phyloP scores from a whole-genome alignment of 345 rosid genomes.

The Aegle marmelos region DNA sequence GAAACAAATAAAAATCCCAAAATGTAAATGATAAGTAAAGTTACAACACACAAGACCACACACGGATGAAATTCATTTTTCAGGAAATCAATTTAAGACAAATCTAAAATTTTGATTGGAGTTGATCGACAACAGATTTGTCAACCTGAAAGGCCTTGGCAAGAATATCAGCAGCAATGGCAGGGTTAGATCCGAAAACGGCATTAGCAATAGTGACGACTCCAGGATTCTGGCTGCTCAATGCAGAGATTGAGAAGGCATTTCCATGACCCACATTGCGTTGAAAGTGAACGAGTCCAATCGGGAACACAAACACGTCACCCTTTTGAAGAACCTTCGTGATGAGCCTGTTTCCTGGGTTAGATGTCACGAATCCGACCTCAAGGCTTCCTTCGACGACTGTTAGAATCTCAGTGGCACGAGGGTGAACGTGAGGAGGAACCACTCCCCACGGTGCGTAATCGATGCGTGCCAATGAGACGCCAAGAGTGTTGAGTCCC shows the following conservation, averaged over 20 bases:
- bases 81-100: neutral
- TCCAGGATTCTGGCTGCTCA: slow-evolving; percentile 31
- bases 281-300: slow-evolving; percentile 29
- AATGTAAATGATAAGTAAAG: neutral
- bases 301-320: slow-evolving; percentile 22
- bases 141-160: slow-evolving; percentile 31
- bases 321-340: slow-evolving; percentile 25
- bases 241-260: slow-evolving; percentile 11
- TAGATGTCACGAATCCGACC: slow-evolving; percentile 27
- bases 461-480: slow-evolving; percentile 23
- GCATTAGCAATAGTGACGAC: slow-evolving; percentile 18
- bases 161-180: slow-evolving; percentile 17
- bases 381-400: slow-evolving; percentile 23
- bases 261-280: slow-evolving; percentile 15
- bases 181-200: slow-evolving; percentile 24
- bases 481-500: slow-evolving; percentile 24
- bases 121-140: slow-evolving; percentile 3
- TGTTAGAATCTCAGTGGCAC: slow-evolving; percentile 20
- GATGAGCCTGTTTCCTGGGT: slow-evolving; percentile 27
- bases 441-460: slow-evolving; percentile 11
- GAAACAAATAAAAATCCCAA: too few relatives aligned
- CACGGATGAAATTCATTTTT: too few relatives aligned
- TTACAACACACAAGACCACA: neutral
- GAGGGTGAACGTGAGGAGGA: slow-evolving; percentile 22
- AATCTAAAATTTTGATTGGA: neutral